Evolutionary conservation across 1,139 yeast species (phyloP), one percentile per base, ranked within the genome.

Genomic region (Lodderomyces parapsilosis): DNA sequence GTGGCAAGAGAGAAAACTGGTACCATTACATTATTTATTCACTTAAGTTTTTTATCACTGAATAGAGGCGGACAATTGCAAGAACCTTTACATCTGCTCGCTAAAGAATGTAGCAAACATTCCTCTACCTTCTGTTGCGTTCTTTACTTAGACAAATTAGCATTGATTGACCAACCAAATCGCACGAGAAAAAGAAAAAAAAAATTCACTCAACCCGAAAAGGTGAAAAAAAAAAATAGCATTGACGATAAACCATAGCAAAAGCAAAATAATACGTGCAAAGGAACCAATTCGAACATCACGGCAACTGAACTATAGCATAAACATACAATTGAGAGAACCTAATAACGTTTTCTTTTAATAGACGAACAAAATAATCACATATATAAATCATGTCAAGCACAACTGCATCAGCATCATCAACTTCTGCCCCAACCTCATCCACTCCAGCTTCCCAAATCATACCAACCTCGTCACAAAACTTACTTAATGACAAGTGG

Each of bases 401-500:
- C 24, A 25, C 32, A 24, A 22, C 35, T 13, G 31, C 40, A 38
- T 32, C 31, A 17, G n/a, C 37, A 8, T 10, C 40, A 14, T 28
- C 65, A 36, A 65, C 50, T n/a, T n/a, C n/a, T 3, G 15, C 28
- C 13, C 2, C 34, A 4, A 25, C 40, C 17, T 25, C 35, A 23
- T 5, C 39, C 14, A 20, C 40, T 10, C 30, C 41, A 43, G 45
- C 60, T 55, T 65, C 62, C 51, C 58, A 60, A 55, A 60, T 69
- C 55, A 68, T 74, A 47, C 47, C 47, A 36, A 60, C 80, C 32
- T 71, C 86, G 43, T 82, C 87, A 43, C 86, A 82, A 66, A 78
- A 81, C 60, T 78, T 86, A 57, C 75, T 86, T 58, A 85, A 86
- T 62, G 91, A 86, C 62, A 86, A 86, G 74, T 94, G 99, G 99